phyloP scores from a whole-genome alignment of 352 stramenopile species.

The Phytophthora gonapodyides region DNA sequence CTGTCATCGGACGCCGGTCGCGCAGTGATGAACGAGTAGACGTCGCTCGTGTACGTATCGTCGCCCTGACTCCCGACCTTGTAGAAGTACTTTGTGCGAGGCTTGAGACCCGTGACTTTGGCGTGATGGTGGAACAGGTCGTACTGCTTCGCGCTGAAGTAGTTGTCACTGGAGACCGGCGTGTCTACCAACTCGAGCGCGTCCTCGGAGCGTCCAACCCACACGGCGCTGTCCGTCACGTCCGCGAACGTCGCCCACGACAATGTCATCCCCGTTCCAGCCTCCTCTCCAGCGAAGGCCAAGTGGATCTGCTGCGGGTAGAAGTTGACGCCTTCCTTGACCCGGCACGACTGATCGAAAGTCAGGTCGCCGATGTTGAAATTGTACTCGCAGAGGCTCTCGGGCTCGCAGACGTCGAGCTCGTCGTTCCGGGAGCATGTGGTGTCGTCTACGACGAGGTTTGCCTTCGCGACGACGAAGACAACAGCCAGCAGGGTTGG shows the following conservation, averaged over 20 bases:
- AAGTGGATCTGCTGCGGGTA: slow-evolving; percentile 65
- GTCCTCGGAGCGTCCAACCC: slow-evolving; percentile 42
- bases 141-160: slow-evolving; percentile 59
- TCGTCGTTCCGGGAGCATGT: slow-evolving; percentile 35
- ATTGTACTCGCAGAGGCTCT: slow-evolving; percentile 41
- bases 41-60: slow-evolving; percentile 32
- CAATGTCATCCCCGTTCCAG: slow-evolving; percentile 58
- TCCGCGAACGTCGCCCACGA: slow-evolving; percentile 63
- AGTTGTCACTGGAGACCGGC: slow-evolving; percentile 36
- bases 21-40: slow-evolving; percentile 44
- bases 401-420: slow-evolving; percentile 30
- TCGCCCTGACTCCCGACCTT: slow-evolving; percentile 44
- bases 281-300: slow-evolving; percentile 46
- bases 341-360: slow-evolving; percentile 50
- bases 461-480: slow-evolving; percentile 13
- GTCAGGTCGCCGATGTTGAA: slow-evolving; percentile 47
- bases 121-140: slow-evolving; percentile 52
- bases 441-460: slow-evolving; percentile 35
- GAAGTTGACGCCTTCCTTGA: slow-evolving; percentile 46
- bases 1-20: slow-evolving; percentile 25
- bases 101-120: slow-evolving; percentile 29
- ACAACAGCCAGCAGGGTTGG: background rate
- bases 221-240: slow-evolving; percentile 48
- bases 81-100: slow-evolving; percentile 54
- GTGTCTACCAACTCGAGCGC: slow-evolving; percentile 28